These are phyloP conservation scores for Rhodotorula babjevae DNA, from an alignment of 768 basidiomycete species.

Conservation along the genomic window DNA sequence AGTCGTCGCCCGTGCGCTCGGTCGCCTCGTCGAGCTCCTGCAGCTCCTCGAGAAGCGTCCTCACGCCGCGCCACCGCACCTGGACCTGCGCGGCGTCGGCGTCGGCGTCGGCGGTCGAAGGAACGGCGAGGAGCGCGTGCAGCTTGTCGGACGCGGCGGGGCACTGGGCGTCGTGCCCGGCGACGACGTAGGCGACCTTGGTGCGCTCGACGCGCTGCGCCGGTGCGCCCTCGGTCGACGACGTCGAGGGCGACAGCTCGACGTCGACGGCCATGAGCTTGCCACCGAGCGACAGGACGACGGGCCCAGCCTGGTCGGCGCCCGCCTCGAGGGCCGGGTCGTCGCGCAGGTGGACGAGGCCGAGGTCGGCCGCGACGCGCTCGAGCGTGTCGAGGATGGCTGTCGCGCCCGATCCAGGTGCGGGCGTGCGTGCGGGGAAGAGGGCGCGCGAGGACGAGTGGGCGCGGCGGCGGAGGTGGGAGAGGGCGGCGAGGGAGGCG, in stretches of 20 bases:
- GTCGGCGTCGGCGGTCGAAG: background rate
- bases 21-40: slow-evolving; percentile 26
- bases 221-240: background rate
- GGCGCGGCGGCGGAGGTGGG: background rate
- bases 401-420: background rate
- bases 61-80: background rate
- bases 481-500: background rate
- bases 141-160: background rate
- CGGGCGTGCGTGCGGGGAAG: slow-evolving; percentile 1
- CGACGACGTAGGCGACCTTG: slow-evolving; percentile 32
- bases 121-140: background rate
- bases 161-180: slow-evolving; percentile 11
- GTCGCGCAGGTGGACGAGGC: slow-evolving; percentile 24
- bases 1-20: slow-evolving; percentile 9
- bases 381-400: slow-evolving; percentile 10
- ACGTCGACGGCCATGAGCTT: slow-evolving; percentile 36
- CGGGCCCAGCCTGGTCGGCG: background rate
- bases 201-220: background rate
- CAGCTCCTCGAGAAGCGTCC: slow-evolving; percentile 3
- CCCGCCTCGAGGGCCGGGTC: background rate
- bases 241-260: background rate
- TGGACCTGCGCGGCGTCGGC: background rate
- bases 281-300: slow-evolving; percentile 28
- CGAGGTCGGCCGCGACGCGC: slow-evolving; percentile 10
- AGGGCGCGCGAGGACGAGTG: too few species aligned